Conservation (phyloP, 192 early-diverging fungal genomes). For the Entomortierella parvispora region DNA sequence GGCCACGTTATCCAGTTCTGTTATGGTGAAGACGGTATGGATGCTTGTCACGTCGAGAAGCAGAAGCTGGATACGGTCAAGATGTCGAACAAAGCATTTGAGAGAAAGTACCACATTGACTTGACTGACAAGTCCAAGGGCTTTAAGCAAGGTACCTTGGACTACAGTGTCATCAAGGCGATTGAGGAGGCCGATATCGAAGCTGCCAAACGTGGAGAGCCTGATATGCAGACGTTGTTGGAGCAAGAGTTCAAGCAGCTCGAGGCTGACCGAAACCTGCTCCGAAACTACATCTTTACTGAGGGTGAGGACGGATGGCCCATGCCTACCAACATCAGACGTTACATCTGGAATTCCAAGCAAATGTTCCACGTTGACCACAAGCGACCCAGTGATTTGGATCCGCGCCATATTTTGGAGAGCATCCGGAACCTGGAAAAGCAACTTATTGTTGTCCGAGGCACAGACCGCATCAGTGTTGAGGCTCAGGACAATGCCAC, state of each 20-base stretch:
- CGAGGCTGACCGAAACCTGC: conserved; percentile 73
- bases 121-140: conserved; percentile 71
- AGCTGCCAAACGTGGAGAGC: conserved; percentile 25
- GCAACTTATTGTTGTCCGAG: conserved; percentile 83
- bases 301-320: conserved; percentile 81
- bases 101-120: conserved; percentile 85
- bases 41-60: conserved; percentile 80
- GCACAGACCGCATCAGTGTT: conserved; percentile 83
- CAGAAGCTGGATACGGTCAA: conserved; percentile 81
- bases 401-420: conserved; percentile 84
- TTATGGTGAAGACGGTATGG: conserved; percentile 99
- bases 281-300: conserved; percentile 86
- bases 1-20: conserved; percentile 95
- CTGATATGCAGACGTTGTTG: conserved; percentile 57
- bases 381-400: conserved; percentile 84
- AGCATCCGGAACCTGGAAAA: conserved; percentile 77
- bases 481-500: conserved; percentile 96
- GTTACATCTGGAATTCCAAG: conserved; percentile 91
- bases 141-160: conserved; percentile 76
- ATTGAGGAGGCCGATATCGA: conserved; percentile 76
- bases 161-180: conserved; percentile 76
- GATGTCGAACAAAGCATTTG: conserved; percentile 75
- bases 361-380: conserved; percentile 88
- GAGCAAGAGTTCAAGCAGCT: conserved; percentile 88
- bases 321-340: conserved; percentile 90